phyloP scores from a whole-genome alignment of 2,329 filamentous ascomycete genomes.

The Fusarium palustre region DNA sequence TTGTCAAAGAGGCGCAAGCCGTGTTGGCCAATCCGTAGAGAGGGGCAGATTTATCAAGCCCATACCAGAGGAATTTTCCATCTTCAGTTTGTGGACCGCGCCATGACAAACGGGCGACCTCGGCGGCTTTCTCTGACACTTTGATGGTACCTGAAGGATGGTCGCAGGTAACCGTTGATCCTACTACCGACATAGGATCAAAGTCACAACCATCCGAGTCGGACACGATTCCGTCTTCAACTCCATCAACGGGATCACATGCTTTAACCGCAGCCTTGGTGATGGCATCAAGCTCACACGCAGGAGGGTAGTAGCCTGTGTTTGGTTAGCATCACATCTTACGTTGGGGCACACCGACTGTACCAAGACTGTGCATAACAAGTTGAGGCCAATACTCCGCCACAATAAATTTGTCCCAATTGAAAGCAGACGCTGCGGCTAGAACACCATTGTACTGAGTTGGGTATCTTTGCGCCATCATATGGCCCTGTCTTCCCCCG shows the following conservation, averaged over 20 bases:
- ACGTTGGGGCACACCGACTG: rapidly evolving
- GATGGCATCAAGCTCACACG: slow-evolving; percentile 52
- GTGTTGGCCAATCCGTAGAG: slow-evolving; percentile 21
- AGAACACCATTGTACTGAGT: slow-evolving; percentile 66
- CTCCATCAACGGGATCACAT: slow-evolving; percentile 44
- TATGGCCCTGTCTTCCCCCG: slow-evolving; percentile 67
- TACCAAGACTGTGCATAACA: slow-evolving; percentile 41
- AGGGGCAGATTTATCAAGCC: slow-evolving; percentile 2
- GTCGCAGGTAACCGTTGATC: slow-evolving; percentile 20
- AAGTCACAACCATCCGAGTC: slow-evolving; percentile 36
- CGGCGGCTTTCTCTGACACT: slow-evolving; percentile 15
- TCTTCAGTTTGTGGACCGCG: slow-evolving; percentile 13
- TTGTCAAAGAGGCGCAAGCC: not conserved
- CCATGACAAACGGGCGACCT: slow-evolving; percentile 18
- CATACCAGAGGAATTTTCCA: slow-evolving; percentile 32
- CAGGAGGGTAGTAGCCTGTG: slow-evolving; percentile 46
- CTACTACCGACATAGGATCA: slow-evolving; percentile 38
- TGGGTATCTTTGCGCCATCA: slow-evolving; percentile 63
- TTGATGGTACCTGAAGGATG: not conserved
- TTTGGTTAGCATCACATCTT: rapidly evolving
- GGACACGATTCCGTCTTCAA: slow-evolving; percentile 41
- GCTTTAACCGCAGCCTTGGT: slow-evolving; percentile 51
- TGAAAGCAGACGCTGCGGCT: slow-evolving; percentile 58
- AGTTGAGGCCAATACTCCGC: slow-evolving; percentile 38
- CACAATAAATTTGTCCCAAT: slow-evolving; percentile 50